Evolutionary conservation across 768 basidiomycete species (phyloP).

Genomic region (Hemileccinum impolitum): DNA sequence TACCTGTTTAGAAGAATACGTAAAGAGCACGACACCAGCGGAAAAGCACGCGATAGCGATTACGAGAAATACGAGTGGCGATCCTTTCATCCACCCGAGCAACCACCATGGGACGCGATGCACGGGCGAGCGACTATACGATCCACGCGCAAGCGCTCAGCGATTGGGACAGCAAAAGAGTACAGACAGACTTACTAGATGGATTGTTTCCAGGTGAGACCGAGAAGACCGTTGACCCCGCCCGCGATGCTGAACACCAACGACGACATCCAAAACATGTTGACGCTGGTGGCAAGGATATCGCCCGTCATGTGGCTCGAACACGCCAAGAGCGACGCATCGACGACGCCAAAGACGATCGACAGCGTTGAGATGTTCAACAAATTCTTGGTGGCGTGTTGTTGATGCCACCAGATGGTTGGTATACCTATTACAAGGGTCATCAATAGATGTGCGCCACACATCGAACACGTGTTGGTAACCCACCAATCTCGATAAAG

Average conservation of each 20-base stretch:
- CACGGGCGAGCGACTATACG: conserved; percentile 42
- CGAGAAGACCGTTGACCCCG: conserved; percentile 49
- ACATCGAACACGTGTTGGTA: neutral
- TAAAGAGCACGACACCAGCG: conserved; percentile 69
- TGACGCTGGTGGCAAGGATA: conserved; percentile 38
- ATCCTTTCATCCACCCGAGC: conserved; percentile 78
- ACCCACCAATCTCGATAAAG: conserved; percentile 51
- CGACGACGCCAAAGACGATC: conserved; percentile 51
- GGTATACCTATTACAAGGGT: conserved; percentile 39
- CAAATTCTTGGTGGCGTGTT: conserved; percentile 45
- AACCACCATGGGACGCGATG: conserved; percentile 56
- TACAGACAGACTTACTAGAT: conserved; percentile 41
- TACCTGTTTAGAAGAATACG: conserved; percentile 71
- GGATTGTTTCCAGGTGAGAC: conserved; percentile 53
- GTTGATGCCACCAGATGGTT: conserved; percentile 50
- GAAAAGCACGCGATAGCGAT: conserved; percentile 81
- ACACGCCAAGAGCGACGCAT: conserved; percentile 46
- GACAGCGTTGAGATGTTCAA: conserved; percentile 52
- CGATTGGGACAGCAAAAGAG: neutral
- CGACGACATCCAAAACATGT: conserved; percentile 53
- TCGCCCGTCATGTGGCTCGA: conserved; percentile 33
- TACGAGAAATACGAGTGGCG: conserved; percentile 78
- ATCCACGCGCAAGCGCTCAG: neutral
- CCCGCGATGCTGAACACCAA: conserved; percentile 50
- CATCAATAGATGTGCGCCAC: neutral